phyloP scores from a whole-genome alignment of 225 moss, liverwort and hornwort genomes.

The Ulota crispa region DNA sequence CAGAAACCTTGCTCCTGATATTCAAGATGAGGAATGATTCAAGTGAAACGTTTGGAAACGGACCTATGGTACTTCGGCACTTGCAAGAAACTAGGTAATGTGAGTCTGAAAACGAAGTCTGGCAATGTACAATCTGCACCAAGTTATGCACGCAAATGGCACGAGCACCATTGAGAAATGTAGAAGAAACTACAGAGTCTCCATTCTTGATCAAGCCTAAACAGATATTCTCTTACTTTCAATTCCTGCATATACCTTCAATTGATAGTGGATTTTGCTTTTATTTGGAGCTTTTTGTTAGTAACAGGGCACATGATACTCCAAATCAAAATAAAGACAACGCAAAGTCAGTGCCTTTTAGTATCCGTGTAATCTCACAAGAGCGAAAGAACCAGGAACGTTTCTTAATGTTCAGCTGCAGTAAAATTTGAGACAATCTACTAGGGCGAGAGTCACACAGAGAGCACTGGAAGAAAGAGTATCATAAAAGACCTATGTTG shows the following conservation, averaged over 20 bases:
- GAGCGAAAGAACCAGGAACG: background rate
- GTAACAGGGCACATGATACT: background rate
- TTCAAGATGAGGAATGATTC: background rate
- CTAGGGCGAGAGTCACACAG: too few relatives aligned
- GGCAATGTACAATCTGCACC: too few relatives aligned
- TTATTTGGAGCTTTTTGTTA: background rate
- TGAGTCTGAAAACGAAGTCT: background rate
- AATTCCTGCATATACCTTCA: background rate
- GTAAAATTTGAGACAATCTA: background rate
- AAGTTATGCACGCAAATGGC: background rate
- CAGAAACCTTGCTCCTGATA: constrained; percentile 8
- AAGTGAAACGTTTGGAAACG: background rate
- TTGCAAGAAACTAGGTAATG: background rate
- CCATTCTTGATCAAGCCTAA: background rate
- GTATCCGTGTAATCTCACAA: background rate
- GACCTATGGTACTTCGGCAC: too few relatives aligned
- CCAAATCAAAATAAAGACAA: background rate
- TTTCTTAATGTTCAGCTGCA: background rate
- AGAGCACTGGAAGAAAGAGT: too few relatives aligned
- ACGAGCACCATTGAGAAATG: background rate
- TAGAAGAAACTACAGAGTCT: background rate
- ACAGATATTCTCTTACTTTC: background rate
- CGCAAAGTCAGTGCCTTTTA: too few relatives aligned
- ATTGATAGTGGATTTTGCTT: background rate
- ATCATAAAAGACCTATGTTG: too few relatives aligned